These are phyloP conservation scores for Aspergillus incahuasiensis DNA, from an alignment of 495 filamentous ascomycete genomes.

Conservation along the genomic window DNA sequence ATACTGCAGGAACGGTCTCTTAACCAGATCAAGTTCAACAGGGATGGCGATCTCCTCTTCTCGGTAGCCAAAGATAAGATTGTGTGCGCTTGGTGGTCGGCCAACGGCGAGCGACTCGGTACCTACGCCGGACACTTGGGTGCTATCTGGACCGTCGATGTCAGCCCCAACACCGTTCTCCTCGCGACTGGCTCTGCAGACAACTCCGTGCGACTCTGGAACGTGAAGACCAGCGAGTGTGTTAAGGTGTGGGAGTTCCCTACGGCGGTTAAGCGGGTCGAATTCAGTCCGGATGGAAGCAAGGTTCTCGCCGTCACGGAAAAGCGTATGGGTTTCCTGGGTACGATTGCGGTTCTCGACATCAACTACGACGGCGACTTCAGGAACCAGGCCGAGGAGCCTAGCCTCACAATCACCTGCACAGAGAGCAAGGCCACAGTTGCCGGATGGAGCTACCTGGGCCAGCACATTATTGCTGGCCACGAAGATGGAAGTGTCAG, in stretches of 20 bases:
- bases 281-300: slow-evolving; percentile 89
- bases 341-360: slow-evolving; percentile 87
- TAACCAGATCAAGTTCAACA: slow-evolving; percentile 96
- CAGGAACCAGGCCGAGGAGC: slow-evolving; percentile 72
- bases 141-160: slow-evolving; percentile 97
- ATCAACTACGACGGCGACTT: slow-evolving; percentile 64
- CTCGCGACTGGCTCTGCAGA: slow-evolving; percentile 94
- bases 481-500: slow-evolving; percentile 94
- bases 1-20: slow-evolving; percentile 77
- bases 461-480: slow-evolving; percentile 92
- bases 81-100: slow-evolving; percentile 90
- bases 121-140: slow-evolving; percentile 96
- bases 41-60: slow-evolving; percentile 96
- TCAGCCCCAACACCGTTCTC: slow-evolving; percentile 89
- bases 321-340: slow-evolving; percentile 92
- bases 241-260: slow-evolving; percentile 97
- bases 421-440: slow-evolving; percentile 94
- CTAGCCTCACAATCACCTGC: slow-evolving; percentile 76
- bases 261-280: slow-evolving; percentile 92
- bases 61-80: slow-evolving; percentile 96
- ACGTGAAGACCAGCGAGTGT: slow-evolving; percentile 85
- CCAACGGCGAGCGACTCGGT: slow-evolving; percentile 91
- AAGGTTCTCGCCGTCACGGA: slow-evolving; percentile 89
- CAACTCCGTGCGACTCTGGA: slow-evolving; percentile 97
- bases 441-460: slow-evolving; percentile 88